Conservation (phyloP, 495 filamentous ascomycete genomes). For the Podospora didyma region DNA sequence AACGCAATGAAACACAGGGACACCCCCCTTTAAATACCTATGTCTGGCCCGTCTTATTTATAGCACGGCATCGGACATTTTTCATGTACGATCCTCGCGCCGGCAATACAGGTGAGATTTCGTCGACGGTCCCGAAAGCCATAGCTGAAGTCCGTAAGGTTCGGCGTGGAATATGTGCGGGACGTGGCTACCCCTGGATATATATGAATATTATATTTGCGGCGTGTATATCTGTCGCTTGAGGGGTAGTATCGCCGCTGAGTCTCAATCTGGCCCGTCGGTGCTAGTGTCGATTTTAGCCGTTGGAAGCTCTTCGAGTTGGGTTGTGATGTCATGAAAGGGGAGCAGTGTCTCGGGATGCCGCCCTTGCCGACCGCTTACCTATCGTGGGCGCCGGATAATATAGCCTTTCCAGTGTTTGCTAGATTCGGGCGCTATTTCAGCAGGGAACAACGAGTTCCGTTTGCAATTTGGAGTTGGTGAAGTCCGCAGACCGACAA, state of each 20-base stretch:
- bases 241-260: background rate
- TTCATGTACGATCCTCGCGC: background rate
- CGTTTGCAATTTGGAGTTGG: too few species aligned
- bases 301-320: background rate
- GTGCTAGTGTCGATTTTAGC: background rate
- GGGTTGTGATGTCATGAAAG: background rate
- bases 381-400: too few species aligned
- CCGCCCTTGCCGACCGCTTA: background rate
- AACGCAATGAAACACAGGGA: background rate
- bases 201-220: background rate
- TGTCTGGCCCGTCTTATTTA: background rate
- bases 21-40: background rate
- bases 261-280: background rate
- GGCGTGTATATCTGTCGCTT: background rate
- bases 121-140: background rate
- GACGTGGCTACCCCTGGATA: background rate
- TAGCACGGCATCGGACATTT: background rate
- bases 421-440: too few species aligned
- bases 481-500: too few species aligned
- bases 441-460: too few species aligned
- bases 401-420: too few species aligned
- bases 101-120: background rate
- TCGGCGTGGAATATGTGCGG: background rate
- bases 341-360: background rate
- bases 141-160: background rate